Evolutionary conservation across 345 rosid species (phyloP).

Genomic region (Syzygium grande): DNA sequence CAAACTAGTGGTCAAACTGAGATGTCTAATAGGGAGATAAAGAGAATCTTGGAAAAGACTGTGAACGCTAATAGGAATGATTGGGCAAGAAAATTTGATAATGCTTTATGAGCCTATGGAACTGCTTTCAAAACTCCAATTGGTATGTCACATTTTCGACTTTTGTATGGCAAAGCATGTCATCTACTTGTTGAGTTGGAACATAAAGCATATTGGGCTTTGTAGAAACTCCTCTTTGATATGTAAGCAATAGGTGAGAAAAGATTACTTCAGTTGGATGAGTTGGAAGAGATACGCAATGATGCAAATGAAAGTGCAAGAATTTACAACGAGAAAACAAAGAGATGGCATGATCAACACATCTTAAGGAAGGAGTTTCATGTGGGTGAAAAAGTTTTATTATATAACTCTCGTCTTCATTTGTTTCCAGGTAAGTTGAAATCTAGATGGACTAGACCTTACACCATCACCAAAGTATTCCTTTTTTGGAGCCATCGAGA

Average conservation of each 20-base stretch:
- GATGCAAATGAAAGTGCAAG: background rate
- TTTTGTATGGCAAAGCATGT: conserved; percentile 1
- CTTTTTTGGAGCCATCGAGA: background rate
- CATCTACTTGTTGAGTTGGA: background rate
- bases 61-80: background rate
- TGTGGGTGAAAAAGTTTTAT: background rate
- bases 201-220: conserved; percentile 1
- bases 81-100: background rate
- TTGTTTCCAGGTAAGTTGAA: background rate
- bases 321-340: background rate
- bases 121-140: background rate
- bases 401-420: background rate
- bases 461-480: background rate
- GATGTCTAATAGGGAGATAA: background rate
- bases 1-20: background rate
- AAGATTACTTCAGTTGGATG: background rate
- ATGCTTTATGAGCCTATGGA: background rate
- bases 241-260: background rate
- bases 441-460: background rate
- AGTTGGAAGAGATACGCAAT: background rate
- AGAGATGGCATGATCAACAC: background rate
- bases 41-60: background rate
- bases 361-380: background rate
- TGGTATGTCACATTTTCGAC: background rate
- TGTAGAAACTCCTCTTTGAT: background rate